Base-by-base conservation (phyloP, 2,329 filamentous ascomycete genomes). In the Exserohilum rostratum region DNA sequence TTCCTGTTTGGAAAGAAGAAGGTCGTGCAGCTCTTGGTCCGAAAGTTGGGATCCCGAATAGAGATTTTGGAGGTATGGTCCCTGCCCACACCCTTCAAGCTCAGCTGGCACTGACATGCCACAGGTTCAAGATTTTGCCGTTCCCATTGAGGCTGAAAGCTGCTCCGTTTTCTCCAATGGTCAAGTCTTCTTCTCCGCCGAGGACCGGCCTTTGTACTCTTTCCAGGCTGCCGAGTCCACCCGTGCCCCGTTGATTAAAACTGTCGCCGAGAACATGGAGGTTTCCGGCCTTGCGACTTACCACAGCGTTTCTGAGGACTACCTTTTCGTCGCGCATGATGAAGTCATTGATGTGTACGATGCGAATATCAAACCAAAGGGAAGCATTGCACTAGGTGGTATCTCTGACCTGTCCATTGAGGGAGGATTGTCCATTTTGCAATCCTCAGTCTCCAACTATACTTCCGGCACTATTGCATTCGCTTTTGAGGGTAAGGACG, bases 1-100 rank as follows among this genome's bases (percentile, higher is more conserved):
- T 72, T 68, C 44, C 25, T 72, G 9, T 71, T 72, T 37, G 69
- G 69, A 22, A 72, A 72, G 50, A 66, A 65, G 42, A 64, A 58
- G 55, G 64, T 65, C 2, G 67, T 72, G 17, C 69, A 72, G 18
- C 61, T 71, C 6, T 39, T 71, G 6, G 38, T 70, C 12, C 60
- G 60, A 25, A 48, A 20, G 0, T 20, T 50, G 1, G 42, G 57
- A 1, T 33, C 58, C n/a, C 46, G 55, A 12, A 46, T 64, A n/a
- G 55, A 69, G 22, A 55, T 72, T 30, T 49, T 69, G 1, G 67
- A 71, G 53, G 68, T 69, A 38, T 9, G 6, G 3, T 3, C 9
- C 13, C 2, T 20, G 5, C 13, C 20, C 1, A 3, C 5, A 13
- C 30, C 5, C 1, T 25, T 9, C 1, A 10, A 1, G 11, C 1